phyloP scores from a whole-genome alignment of 1,139 yeast genomes.

The Geotrichum phurueaensis region DNA sequence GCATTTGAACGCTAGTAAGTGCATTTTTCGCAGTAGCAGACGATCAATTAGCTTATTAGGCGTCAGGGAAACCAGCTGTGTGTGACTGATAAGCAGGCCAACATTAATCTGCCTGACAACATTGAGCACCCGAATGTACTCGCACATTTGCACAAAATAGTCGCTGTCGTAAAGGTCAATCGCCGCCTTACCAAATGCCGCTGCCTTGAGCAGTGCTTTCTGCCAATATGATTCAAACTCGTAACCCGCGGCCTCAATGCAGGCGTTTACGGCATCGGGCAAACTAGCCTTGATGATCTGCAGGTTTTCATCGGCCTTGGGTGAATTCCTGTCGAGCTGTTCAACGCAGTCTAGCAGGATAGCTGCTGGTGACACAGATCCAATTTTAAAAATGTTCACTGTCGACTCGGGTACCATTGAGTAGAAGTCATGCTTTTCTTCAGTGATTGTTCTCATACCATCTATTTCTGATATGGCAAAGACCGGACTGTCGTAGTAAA shows the following conservation, averaged over 20 bases:
- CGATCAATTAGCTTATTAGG: slow-evolving; percentile 49
- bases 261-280: slow-evolving; percentile 58
- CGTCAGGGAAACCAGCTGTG: slow-evolving; percentile 41
- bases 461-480: slow-evolving; percentile 52
- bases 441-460: slow-evolving; percentile 64
- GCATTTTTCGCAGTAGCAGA: slow-evolving; percentile 55
- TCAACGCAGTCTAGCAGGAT: slow-evolving; percentile 78
- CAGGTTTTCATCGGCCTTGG: slow-evolving; percentile 78
- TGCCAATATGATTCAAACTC: slow-evolving; percentile 79
- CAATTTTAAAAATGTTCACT: slow-evolving; percentile 65
- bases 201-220: slow-evolving; percentile 71
- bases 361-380: slow-evolving; percentile 79
- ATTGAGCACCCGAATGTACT: slow-evolving; percentile 61
- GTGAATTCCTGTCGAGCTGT: slow-evolving; percentile 60
- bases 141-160: slow-evolving; percentile 55
- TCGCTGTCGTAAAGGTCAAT: slow-evolving; percentile 51
- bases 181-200: slow-evolving; percentile 78
- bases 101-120: slow-evolving; percentile 56
- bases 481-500: slow-evolving; percentile 41
- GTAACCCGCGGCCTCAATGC: slow-evolving; percentile 68
- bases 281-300: slow-evolving; percentile 48
- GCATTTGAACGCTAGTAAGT: slow-evolving; percentile 58
- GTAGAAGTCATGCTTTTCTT: slow-evolving; percentile 54
- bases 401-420: slow-evolving; percentile 57
- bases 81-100: slow-evolving; percentile 63